Evolutionary conservation across 2,329 filamentous ascomycete genomes (phyloP), one percentile per base, ranked within the genome.

Genomic region (Aspergillus sp.): DNA sequence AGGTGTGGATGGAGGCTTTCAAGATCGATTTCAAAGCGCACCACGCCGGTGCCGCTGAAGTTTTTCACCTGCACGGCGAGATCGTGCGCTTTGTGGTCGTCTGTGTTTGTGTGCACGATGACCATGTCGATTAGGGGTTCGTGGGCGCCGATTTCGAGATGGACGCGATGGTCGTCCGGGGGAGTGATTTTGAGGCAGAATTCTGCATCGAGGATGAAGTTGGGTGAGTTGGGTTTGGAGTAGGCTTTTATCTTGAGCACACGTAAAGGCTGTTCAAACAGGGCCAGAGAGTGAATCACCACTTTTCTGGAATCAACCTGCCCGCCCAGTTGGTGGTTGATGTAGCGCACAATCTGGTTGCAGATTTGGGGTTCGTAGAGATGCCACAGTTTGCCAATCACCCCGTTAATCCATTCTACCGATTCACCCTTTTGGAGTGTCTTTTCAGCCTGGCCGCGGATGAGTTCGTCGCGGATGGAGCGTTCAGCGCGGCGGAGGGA

Each of bases 11-110:
- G 43, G n/a, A 34, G 32, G n/a, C 45, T 33, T 26, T 46, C 37
- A n/a, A 50, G 40, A 34, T 52, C 50, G 32, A 52, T 39, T 35
- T 52, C 50, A 2, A 52, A 11, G 2, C 42, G 48, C 7, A 52
- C 11, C 10, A 43, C 29, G 8, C 48, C 50, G 6, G 39, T 40
- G 5, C 45, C 44, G 4, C 37, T 43, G 13, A 52, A 48, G 29
- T 42, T 40, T 8, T 39, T 41, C 19, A 52, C 40, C 27, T 52
- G 48, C 7, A 52, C 48, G 4, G 42, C 39, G 12, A 48, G 33
- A 12, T 52, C 48, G 7, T 50, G 45, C 3, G 43, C 30, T 11
- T 42, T 39, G 2, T 37, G 41, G 27, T 50, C 42, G 10, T 30
- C 33, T n/a, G 40, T 38, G 8, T 42, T 36, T 2, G 19, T 19